Evolutionary conservation across 148 eudicot genomes (phyloP), one percentile per base, ranked within the genome.

Genomic region (Rhododendron ovatum): DNA sequence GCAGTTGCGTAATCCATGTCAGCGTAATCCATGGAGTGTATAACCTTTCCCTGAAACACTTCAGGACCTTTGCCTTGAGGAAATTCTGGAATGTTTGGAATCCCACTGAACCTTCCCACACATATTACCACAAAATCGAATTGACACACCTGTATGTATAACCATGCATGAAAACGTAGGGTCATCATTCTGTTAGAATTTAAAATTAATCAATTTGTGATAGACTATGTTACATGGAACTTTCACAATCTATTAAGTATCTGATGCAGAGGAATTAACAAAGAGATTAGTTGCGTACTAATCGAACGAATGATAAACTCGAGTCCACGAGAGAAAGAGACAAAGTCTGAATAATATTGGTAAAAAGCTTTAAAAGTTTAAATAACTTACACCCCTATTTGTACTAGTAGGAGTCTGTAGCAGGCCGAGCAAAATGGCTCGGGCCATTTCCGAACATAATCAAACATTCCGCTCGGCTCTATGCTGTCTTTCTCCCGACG

Each of bases 21-120:
- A 13, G 94, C 84, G 26, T 89, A 94, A 9, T 94, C 98, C 93
- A 89, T 90, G 9, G 94, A 92, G 87, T 92, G 95, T 37, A 93
- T 91, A 33, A 92, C 98, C 82, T 89, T 80, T n/a, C 98, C 98
- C 1, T 85, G 71, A 84, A 92, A 95, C 30, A 80, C 91, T 67
- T 93, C 91, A 5, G 93, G 91, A 0, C 96, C 98, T 85, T 91
- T 87, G 9, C 86, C 89, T 30, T 30, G 30, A 30, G 30, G 30
- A 30, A 30, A 30, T 26, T 94, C 92, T 17, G 98, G 96, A 9
- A 95, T 90, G 86, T 89, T 92, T 33, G 95, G 94, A 18, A 88
- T 45, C 3, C 86, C 94, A 30, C 92, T 91, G 67, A 92, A 95
- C 82, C 91, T 87, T 73, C 98, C 97, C 20, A 89, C 30, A 51